A percentile compares a stretch with the other conserved stretches of the same genome.
These are phyloP conservation scores for Penicillium sp. DNA, from an alignment of 2,329 filamentous ascomycete genomes.

Conservation along the genomic window DNA sequence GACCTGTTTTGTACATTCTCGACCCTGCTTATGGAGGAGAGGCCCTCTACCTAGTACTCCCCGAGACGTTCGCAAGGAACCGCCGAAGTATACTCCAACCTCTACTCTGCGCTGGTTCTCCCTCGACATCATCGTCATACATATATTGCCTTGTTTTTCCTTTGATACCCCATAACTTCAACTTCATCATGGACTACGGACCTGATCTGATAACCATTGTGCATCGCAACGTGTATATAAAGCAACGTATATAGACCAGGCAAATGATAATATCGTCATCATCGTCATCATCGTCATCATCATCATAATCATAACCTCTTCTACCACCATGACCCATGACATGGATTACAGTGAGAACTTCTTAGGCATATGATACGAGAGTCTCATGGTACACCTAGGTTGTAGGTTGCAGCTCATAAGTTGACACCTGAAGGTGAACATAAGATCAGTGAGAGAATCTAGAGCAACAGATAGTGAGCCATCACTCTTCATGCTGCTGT, in stretches of 20 bases:
- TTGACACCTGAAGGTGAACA: neutral
- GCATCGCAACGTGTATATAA: neutral
- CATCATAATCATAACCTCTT: no score
- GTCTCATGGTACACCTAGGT: no score
- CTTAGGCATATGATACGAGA: no score
- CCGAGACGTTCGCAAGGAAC: neutral
- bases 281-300: neutral
- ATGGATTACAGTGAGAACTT: no score
- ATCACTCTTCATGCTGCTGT: neutral
- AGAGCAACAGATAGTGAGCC: neutral
- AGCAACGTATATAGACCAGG: neutral
- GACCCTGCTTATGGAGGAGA: no score
- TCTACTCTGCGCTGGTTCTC: neutral
- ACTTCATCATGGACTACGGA: neutral
- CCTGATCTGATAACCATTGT: neutral
- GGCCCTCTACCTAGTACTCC: neutral
- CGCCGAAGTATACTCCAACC: neutral
- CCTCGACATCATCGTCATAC: neutral
- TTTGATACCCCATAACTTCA: neutral
- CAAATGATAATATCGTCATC: neutral
- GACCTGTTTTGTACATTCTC: no score
- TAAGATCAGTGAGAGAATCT: neutral
- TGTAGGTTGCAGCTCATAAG: no score
- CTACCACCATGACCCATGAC: no score
- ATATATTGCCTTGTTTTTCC: neutral